Conservation (phyloP, 108 stramenopile species). For the Cyclotella distinguenda region DNA sequence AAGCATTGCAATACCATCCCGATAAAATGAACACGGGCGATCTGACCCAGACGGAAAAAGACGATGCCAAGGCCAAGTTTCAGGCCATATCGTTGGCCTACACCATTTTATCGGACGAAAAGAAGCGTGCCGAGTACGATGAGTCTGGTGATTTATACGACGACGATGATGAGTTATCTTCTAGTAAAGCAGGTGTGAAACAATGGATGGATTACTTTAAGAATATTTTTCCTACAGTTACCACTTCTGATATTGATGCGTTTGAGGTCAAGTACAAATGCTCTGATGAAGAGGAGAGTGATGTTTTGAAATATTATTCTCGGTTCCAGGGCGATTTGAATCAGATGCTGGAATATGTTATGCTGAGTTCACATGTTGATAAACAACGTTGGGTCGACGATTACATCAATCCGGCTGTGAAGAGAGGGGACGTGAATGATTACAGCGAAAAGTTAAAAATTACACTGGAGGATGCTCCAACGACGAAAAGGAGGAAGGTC, state of each 20-base stretch:
- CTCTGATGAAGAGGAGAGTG: conserved; percentile 76
- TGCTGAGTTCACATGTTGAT: conserved; percentile 67
- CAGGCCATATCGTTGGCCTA: conserved; percentile 48
- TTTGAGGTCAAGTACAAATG: conserved; percentile 85
- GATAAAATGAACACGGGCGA: conserved; percentile 52
- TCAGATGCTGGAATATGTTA: conserved; percentile 79
- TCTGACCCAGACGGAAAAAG: conserved; percentile 15
- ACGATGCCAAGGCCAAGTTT: conserved; percentile 43
- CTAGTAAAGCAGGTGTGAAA: conserved; percentile 44
- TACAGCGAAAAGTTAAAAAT: conserved; percentile 51
- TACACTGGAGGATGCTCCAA: conserved; percentile 38
- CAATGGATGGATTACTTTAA: conserved; percentile 67
- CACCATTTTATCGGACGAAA: conserved; percentile 42
- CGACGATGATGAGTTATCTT: conserved; percentile 44
- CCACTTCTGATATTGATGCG: conserved; percentile 65
- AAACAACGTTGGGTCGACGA: conserved; percentile 74
- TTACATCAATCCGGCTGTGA: conserved; percentile 77
- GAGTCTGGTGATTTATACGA: conserved; percentile 64
- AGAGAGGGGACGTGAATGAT: conserved; percentile 49
- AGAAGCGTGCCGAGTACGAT: conserved; percentile 57
- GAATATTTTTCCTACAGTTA: conserved; percentile 73
- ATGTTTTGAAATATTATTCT: conserved; percentile 73
- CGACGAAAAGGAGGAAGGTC: conserved; percentile 29
- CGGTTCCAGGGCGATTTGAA: conserved; percentile 69
- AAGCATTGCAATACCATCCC: conserved; percentile 69